Base-by-base conservation (phyloP, 2,329 filamentous ascomycete species). In the Fusarium sp. region DNA sequence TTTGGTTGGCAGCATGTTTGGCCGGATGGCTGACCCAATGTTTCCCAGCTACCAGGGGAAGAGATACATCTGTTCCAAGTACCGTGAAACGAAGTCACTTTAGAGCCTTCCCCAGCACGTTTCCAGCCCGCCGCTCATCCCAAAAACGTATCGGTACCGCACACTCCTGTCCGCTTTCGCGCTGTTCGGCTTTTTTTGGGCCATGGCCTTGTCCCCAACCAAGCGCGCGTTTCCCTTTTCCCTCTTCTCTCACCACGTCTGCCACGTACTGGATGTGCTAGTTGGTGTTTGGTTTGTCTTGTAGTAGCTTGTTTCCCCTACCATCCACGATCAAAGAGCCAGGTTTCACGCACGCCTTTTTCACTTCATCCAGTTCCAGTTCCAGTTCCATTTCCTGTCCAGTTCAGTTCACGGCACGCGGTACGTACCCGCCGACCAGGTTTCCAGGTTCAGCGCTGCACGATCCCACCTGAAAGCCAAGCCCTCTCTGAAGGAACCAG, bases 101-200 rank as follows among this genome's bases (percentile, higher is more conserved):
- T 70, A 65, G 68, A 59, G 49, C 53, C 68, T 55, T 67, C 58
- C 69, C 68, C 67, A 60, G 70, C 65, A 74, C 58, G 68, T 71
- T 66, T 68, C 61, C 64, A 74, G 72, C 68, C 38, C 53, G 60
- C 55, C 60, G 57, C 70, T 70, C 56, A 73, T 73, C 64, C 72
- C 72, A 67, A 72, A 74, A 74, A 66, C 72, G 72, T 74, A 73
- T 64, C 62, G 64, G 72, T 68, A 71, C 64, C 68, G 64, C 58
- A 62, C 70, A 71, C 72, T 65, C 66, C 68, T 72, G 70, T 72
- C 72, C 72, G 64, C 64, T 71, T 70, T 71, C 63, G 70, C 72
- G 53, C 68, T 71, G 63, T 64, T 68, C 44, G 54, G 61, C 54
- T 65, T 73, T 73, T 69, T 68, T 73, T 70, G 64, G 68, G 68